A percentile compares a stretch with the other conserved stretches of the same genome.
phyloP scores from a whole-genome alignment of 2,329 filamentous ascomycete genomes.

The Myriosclerotinia scirpicola region DNA sequence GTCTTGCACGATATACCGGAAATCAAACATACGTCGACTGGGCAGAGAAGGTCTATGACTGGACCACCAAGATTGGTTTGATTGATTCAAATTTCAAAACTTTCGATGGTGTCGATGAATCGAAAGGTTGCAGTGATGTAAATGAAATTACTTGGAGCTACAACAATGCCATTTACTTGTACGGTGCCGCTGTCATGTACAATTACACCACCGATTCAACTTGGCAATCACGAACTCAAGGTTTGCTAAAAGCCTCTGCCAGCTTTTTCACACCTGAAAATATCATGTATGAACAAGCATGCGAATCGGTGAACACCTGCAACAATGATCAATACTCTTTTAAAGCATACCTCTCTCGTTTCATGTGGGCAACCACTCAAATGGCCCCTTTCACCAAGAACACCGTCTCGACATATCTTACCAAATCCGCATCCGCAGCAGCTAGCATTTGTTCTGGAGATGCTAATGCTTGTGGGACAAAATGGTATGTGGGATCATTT shows the following conservation, averaged over 20 bases:
- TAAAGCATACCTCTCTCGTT: conserved; percentile 67
- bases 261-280: conserved; percentile 58
- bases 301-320: conserved; percentile 58
- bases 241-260: conserved; percentile 52
- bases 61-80: conserved; percentile 57
- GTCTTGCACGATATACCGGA: conserved; percentile 68
- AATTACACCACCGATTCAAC: conserved; percentile 55
- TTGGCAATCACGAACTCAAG: conserved; percentile 55
- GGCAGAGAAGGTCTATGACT: conserved; percentile 67
- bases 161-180: conserved; percentile 63
- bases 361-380: conserved; percentile 59
- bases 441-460: conserved; percentile 58
- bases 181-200: conserved; percentile 63
- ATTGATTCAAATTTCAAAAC: conserved; percentile 47
- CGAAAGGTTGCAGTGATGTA: conserved; percentile 50
- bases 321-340: conserved; percentile 65
- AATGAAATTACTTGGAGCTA: conserved; percentile 64
- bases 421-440: conserved; percentile 55
- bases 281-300: conserved; percentile 67
- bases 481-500: conserved; percentile 59
- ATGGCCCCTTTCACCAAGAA: conserved; percentile 55
- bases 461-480: conserved; percentile 54
- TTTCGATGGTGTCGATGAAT: conserved; percentile 59
- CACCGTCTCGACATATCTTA: conserved; percentile 51
- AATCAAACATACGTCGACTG: conserved; percentile 66